Evolutionary conservation across 2,329 filamentous ascomycete species (phyloP).

Genomic region (Rhynchosporium agropyri): DNA sequence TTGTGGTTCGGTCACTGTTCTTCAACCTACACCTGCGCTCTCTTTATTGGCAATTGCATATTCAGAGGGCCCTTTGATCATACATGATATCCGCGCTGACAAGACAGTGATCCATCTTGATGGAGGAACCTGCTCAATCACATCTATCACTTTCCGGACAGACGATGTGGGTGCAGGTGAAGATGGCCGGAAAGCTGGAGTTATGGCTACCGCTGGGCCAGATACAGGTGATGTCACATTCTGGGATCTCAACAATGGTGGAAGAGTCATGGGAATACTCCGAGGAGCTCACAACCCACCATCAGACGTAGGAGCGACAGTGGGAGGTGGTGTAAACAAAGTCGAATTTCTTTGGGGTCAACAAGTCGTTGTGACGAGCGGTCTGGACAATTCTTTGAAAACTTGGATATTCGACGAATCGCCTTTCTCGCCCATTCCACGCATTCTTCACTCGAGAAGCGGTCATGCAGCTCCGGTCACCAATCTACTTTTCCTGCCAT

Average conservation of each 20-base stretch:
- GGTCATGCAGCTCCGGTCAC: constrained; percentile 88
- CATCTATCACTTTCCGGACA: constrained; percentile 85
- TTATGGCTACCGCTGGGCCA: constrained; percentile 88
- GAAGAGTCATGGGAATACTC: constrained; percentile 82
- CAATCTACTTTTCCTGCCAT: constrained; percentile 80
- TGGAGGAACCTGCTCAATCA: constrained; percentile 68
- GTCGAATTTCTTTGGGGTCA: constrained; percentile 89
- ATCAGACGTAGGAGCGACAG: constrained; percentile 50
- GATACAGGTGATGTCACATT: constrained; percentile 87
- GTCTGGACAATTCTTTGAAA: constrained; percentile 89
- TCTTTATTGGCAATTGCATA: constrained; percentile 89
- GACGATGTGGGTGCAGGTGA: constrained; percentile 87
- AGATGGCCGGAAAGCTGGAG: constrained; percentile 81
- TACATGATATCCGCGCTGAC: constrained; percentile 82
- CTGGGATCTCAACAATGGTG: constrained; percentile 92
- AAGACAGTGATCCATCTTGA: constrained; percentile 71
- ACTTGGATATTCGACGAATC: constrained; percentile 96
- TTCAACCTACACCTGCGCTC: constrained; percentile 82
- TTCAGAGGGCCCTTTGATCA: constrained; percentile 72
- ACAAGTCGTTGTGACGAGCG: constrained; percentile 85
- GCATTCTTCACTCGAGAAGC: constrained; percentile 81
- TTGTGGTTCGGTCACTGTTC: constrained; percentile 80
- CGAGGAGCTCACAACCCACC: constrained; percentile 86
- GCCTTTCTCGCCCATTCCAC: constrained; percentile 83
- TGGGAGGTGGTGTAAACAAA: constrained; percentile 79